Base-by-base conservation (phyloP, 768 basidiomycete genomes). In the Leccinum sublutescens region DNA sequence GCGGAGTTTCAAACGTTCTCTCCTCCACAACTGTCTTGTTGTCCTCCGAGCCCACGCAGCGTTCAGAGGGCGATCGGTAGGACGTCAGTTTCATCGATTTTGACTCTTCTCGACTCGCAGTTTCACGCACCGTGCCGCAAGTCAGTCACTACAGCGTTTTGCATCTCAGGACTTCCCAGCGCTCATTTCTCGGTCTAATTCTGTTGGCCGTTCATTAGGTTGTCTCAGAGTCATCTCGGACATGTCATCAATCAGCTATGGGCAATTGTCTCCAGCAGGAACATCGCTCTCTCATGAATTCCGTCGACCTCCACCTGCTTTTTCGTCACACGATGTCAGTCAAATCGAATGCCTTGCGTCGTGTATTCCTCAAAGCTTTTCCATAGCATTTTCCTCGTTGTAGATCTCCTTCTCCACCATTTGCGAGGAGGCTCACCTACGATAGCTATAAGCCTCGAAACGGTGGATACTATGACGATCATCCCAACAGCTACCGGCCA, bases 381-480 rank as follows among this genome's bases (percentile, higher is more conserved):
- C 52, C 51, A 64, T 70, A 66, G 60, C 71, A 62, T 54, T 62
- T 64, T 47, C 25, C 63, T 56, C 79, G 78, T 63, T 79, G 79
- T 56, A 78, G 77, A 62, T 78, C 80, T 47, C 80, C 81, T 48
- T 82, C 86, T 52, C 80, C 84, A 52, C 65, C 80, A 34, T 71
- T 80, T 60, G 75, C 81, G 43, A 75, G 79, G 66, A 66, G 68
- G 57, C 76, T 72, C 58, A 65, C 79, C 27, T 83, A 83, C 63
- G 82, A 87, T 64, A 79, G 78, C 52, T 86, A 85, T 68, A 74
- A 76, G 31, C 79, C 82, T 29, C 69, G 77, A 58, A 75, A 75
- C 25, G 64, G 75, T 40, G 60, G 68, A 17, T 64, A 72, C 50
- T 77, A 78, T 64, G 79, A 79, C 56, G 78, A 77, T 36, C 70